Base-by-base conservation (phyloP, 805 yeast species). In the Kazachstania africana region DNA sequence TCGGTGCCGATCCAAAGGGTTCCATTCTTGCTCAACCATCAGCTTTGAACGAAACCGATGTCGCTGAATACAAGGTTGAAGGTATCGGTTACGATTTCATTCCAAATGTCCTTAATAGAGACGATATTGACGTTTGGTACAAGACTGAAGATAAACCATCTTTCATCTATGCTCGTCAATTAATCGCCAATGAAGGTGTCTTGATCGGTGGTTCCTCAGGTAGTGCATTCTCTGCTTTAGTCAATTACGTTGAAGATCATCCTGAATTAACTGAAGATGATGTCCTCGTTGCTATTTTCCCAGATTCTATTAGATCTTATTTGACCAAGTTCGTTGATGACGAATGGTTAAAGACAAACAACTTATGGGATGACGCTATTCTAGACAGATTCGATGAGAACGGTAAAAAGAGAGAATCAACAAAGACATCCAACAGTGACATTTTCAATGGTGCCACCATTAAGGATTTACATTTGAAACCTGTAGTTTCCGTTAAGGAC, bases 201-300 rank as follows among this genome's bases (percentile, higher is more conserved):
- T 64, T 82, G 31, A 84, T 82, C 31, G 94, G 94, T 51, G 94
- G 94, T n/a, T 77, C 87, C 8, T 75, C 87, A 12, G 94, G 94
- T 37, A 68, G 78, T 44, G 87, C 94, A 8, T 69, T 82, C 45
- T 75, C 78, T 46, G 93, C 91, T 21, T 78, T 84, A 28, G 66
- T 82, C 36, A 61, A 73, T 44, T 79, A 78, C 39, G 75, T 75
- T 40, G 65, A 75, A 48, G 75, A 70, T 31, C 68, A 64, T 32
- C 67, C 68, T 27, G 66, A 63, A 38, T 66, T 82, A 53, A 70
- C 78, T 28, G 83, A 78, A 60, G 70, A 75, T 30, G 93, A 79
- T 43, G 70, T 70, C 13, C 68, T 82, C 36, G 94, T 82, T 20
- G 84, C 78, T 28, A 77, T 82, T 15, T 72, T 80, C 70, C 94